Evolutionary conservation across 192 early-diverging fungal genomes (phyloP).

Genomic region (Rhizophagus prolifer): DNA sequence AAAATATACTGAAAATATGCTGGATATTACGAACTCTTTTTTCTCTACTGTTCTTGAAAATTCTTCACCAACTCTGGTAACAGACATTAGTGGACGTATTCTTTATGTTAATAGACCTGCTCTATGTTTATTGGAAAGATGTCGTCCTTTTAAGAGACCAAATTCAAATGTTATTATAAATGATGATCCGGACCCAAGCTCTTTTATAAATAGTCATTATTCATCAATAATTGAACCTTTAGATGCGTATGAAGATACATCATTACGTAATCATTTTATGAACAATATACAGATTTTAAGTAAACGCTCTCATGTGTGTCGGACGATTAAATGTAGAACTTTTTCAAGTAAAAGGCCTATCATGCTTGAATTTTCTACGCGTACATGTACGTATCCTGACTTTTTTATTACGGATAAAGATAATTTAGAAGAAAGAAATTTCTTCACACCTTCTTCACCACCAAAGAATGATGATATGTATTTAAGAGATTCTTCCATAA

Average conservation of each 20-base stretch:
- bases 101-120: neutral
- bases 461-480: neutral
- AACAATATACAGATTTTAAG: neutral
- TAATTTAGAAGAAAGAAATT: neutral
- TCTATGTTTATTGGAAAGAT: neutral
- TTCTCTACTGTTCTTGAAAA: neutral
- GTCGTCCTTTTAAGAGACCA: neutral
- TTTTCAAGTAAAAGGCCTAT: neutral
- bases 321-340: constrained; percentile 2
- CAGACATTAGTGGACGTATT: neutral
- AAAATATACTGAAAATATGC: neutral
- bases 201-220: neutral
- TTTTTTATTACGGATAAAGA: neutral
- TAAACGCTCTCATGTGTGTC: neutral
- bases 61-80: neutral
- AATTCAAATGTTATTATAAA: neutral
- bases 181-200: neutral
- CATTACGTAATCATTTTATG: constrained; percentile 5
- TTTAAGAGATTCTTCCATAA: neutral
- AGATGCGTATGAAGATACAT: neutral
- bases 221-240: constrained; percentile 2
- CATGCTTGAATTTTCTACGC: neutral
- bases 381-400: neutral
- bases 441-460: neutral
- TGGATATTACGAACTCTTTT: neutral